Percentiles rank a stretch among this genome's conserved stretches.
Evolutionary conservation across 331 rosid species (phyloP).

Genomic region (Cydonia oblonga): DNA sequence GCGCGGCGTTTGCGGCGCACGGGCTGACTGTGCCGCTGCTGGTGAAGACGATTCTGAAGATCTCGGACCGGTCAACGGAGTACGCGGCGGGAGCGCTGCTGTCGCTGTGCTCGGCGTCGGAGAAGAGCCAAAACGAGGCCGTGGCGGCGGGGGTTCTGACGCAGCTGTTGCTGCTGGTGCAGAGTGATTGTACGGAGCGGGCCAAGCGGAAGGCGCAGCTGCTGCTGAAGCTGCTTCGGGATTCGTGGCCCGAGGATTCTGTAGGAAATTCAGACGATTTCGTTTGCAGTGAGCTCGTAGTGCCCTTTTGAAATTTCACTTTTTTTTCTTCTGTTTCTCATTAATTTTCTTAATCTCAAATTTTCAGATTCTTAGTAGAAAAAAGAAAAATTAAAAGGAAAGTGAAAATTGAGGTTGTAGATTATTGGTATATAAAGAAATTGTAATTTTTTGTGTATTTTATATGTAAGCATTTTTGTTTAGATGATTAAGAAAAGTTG

Average conservation of each 20-base stretch:
- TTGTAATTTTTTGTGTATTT: constrained; percentile 33
- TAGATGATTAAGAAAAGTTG: constrained; percentile 4
- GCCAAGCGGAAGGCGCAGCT: constrained; percentile 90
- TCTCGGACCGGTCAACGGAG: constrained; percentile 84
- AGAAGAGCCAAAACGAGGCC: constrained; percentile 50
- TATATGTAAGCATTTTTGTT: constrained; percentile 39
- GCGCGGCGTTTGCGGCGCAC: constrained; percentile 48
- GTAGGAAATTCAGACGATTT: constrained; percentile 74
- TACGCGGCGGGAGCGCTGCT: constrained; percentile 83
- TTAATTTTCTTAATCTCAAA: constrained; percentile 9
- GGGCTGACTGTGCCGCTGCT: constrained; percentile 79
- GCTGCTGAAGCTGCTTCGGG: constrained; percentile 89
- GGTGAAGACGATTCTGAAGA: constrained; percentile 71
- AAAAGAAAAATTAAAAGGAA: not conserved
- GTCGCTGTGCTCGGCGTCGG: constrained; percentile 70
- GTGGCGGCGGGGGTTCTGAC: constrained; percentile 80
- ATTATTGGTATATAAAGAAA: constrained; percentile 29
- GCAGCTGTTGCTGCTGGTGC: constrained; percentile 70
- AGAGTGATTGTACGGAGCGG: constrained; percentile 87
- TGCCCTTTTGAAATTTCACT: constrained; percentile 29
- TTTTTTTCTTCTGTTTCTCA: not conserved
- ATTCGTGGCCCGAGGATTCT: constrained; percentile 91
- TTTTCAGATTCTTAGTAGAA: constrained; percentile 16
- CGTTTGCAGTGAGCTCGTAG: constrained; percentile 64
- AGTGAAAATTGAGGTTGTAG: constrained; percentile 18